Evolutionary conservation across 192 early-diverging fungal species (phyloP).

Genomic region (Diversispora epigaea): DNA sequence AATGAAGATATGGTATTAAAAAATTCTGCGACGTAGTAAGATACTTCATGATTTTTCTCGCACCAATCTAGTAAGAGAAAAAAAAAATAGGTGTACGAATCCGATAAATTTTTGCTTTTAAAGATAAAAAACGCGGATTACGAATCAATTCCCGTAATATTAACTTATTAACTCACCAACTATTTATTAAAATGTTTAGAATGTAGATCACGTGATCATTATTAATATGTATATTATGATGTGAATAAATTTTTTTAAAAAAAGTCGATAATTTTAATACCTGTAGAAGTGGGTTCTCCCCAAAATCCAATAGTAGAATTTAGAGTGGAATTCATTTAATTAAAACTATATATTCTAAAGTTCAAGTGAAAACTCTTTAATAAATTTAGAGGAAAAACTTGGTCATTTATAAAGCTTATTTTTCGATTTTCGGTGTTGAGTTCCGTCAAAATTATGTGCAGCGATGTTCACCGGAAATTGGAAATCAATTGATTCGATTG

Average conservation of each 20-base stretch:
- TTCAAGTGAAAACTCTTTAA: not conserved
- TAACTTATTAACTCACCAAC: too few relatives aligned
- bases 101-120: not conserved
- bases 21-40: slow-evolving; percentile 67
- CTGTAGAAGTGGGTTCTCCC: slow-evolving; percentile 6
- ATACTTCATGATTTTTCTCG: slow-evolving; percentile 65
- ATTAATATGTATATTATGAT: not conserved
- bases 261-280: not conserved
- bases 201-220: not conserved
- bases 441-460: too few relatives aligned
- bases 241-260: too few relatives aligned
- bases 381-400: slow-evolving; percentile 7
- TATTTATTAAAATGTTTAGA: not conserved
- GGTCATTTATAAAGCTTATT: slow-evolving; percentile 10
- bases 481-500: too few relatives aligned
- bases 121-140: not conserved
- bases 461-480: too few relatives aligned
- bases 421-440: too few relatives aligned
- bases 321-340: slow-evolving; percentile 12
- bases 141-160: too few relatives aligned
- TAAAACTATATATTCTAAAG: not conserved
- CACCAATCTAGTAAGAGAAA: slow-evolving; percentile 53
- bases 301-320: slow-evolving; percentile 8
- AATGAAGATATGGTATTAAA: slow-evolving; percentile 61
- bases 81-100: not conserved